These are phyloP conservation scores for Alternaria gaisen DNA, from an alignment of 2,329 filamentous ascomycete species.

Conservation along the genomic window DNA sequence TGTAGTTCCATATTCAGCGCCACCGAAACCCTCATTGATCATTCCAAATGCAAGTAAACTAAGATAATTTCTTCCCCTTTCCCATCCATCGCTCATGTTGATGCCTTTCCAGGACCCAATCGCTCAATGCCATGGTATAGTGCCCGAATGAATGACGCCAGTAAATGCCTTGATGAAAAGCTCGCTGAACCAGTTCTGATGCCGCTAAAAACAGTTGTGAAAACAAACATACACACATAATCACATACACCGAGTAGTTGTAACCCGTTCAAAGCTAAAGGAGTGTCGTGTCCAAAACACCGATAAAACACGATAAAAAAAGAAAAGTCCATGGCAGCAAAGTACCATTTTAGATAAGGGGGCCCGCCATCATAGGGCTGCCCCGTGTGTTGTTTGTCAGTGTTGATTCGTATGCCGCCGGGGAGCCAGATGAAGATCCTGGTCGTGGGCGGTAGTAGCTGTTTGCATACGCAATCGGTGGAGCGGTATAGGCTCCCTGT, in stretches of 20 bases:
- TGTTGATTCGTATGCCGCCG: constrained; percentile 37
- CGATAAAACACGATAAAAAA: background rate
- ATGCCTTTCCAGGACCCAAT: constrained; percentile 5
- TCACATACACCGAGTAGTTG: background rate
- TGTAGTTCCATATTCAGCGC: background rate
- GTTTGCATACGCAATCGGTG: constrained; percentile 38
- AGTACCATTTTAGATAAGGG: constrained; percentile 36
- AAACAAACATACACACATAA: constrained; percentile 1
- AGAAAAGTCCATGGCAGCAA: background rate
- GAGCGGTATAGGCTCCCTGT: constrained; percentile 35
- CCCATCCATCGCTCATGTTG: background rate
- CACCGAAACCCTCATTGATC: background rate
- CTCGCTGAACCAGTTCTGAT: constrained; percentile 30
- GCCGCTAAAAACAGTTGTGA: constrained; percentile 32
- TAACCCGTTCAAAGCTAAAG: constrained; percentile 14
- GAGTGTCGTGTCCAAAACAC: constrained; percentile 11
- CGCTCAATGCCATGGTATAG: constrained; percentile 30
- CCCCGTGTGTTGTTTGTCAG: constrained; percentile 36
- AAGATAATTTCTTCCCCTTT: background rate
- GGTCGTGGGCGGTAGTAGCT: constrained; percentile 43
- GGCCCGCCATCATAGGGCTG: constrained; percentile 46
- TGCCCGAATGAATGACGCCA: constrained; percentile 29
- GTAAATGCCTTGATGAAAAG: constrained; percentile 24
- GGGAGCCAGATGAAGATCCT: constrained; percentile 28
- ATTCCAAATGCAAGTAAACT: background rate